These are phyloP conservation scores for Solanum pinnatisectum DNA, from an alignment of 257 asterid genomes.

Conservation along the genomic window DNA sequence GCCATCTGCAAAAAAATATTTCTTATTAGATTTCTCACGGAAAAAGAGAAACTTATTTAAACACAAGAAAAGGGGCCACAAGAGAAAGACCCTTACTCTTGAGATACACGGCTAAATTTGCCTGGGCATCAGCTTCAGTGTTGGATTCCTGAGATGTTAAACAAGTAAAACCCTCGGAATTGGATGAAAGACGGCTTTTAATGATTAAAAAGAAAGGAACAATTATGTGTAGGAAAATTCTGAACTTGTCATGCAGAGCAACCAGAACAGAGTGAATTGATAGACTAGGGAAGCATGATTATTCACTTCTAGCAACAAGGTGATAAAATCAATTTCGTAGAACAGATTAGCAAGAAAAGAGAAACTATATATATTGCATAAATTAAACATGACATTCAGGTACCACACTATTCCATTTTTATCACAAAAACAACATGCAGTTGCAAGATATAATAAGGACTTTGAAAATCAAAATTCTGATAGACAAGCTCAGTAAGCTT, in stretches of 20 bases:
- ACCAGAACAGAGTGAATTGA: background rate
- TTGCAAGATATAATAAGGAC: background rate
- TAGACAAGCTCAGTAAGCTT: background rate
- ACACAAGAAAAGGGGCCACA: background rate
- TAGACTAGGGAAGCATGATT: background rate
- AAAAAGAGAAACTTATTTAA: background rate
- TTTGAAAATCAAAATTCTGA: background rate
- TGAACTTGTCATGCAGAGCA: background rate
- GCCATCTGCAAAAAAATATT: conserved; percentile 43
- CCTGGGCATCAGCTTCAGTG: conserved; percentile 87
- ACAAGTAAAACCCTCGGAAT: background rate
- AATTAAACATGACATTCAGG: background rate
- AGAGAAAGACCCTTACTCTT: conserved; percentile 28
- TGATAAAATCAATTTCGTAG: background rate
- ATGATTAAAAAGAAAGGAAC: background rate
- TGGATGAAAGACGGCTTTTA: background rate
- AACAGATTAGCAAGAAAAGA: background rate
- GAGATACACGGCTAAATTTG: conserved; percentile 68
- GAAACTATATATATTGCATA: background rate
- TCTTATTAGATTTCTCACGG: background rate
- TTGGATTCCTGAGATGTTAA: conserved; percentile 48
- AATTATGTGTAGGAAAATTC: background rate
- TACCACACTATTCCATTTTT: background rate
- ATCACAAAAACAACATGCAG: background rate
- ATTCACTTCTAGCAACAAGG: background rate